These are phyloP conservation scores for Agarophyton chilense DNA, from an alignment of 23 red algal genomes.

Conservation along the genomic window DNA sequence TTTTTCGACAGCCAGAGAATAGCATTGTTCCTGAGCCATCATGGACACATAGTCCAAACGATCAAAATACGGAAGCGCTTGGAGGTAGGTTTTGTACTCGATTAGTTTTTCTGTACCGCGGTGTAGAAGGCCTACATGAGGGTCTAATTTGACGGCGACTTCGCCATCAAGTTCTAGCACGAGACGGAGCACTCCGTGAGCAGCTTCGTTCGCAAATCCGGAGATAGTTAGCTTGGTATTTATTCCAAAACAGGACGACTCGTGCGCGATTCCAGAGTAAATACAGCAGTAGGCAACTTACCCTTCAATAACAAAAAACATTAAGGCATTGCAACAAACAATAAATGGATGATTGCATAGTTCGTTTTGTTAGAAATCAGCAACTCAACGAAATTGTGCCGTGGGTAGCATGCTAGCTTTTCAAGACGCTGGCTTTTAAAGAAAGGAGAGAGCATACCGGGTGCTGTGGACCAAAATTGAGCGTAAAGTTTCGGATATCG, in stretches of 20 bases:
- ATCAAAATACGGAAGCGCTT: slow-evolving; percentile 99
- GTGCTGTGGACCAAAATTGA: slow-evolving; percentile 99
- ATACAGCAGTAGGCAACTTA: neutral
- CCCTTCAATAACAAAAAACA: slow-evolving; percentile 1
- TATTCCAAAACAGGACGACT: neutral
- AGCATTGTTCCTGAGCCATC: slow-evolving; percentile 99
- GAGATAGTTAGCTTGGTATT: neutral
- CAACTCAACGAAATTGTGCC: too few relatives aligned
- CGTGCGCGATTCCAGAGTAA: neutral
- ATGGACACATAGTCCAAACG: slow-evolving; percentile 99
- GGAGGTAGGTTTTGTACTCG: slow-evolving; percentile 98
- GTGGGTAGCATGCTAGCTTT: neutral
- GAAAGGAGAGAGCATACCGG: slow-evolving; percentile 53
- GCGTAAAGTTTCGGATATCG: slow-evolving; percentile 88
- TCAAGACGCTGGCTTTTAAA: neutral
- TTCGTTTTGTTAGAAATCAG: neutral
- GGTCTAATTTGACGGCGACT: slow-evolving; percentile 89
- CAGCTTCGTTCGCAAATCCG: slow-evolving; percentile 39
- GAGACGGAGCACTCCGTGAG: slow-evolving; percentile 97
- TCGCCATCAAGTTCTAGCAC: slow-evolving; percentile 97
- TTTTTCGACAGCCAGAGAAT: slow-evolving; percentile 98
- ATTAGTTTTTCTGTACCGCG: slow-evolving; percentile 99
- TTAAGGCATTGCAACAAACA: neutral
- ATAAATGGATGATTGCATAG: neutral
- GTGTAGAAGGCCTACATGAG: slow-evolving; percentile 96